Conservation (phyloP, 176 grass and related monocot species). For the Oryza nivara region DNA sequence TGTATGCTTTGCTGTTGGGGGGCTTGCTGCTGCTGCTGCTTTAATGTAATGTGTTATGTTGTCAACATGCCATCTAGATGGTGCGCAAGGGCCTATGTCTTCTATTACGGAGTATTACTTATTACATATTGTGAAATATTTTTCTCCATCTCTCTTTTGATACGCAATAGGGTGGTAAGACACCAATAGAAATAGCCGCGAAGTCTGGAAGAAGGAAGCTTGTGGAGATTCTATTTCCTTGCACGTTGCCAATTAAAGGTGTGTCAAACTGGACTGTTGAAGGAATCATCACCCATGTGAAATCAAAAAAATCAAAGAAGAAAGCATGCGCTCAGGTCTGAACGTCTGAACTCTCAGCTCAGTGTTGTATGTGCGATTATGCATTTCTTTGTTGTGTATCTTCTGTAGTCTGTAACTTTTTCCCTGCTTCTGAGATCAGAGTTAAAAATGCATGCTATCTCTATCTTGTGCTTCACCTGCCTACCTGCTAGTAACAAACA, state of each 20-base stretch:
- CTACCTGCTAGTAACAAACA: constrained; percentile 4
- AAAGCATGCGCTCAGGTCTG: neutral
- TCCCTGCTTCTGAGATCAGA: neutral
- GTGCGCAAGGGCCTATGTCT: neutral
- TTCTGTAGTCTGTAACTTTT: neutral
- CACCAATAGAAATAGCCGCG: constrained; percentile 45
- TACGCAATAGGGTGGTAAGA: neutral
- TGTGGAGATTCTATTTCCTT: constrained; percentile 43
- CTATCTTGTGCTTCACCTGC: neutral
- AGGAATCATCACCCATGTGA: constrained; percentile 42
- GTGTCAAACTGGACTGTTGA: constrained; percentile 48
- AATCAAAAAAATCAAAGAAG: constrained; percentile 4
- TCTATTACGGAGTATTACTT: neutral
- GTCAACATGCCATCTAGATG: neutral
- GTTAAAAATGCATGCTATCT: neutral
- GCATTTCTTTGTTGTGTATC: neutral
- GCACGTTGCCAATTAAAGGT: constrained; percentile 32
- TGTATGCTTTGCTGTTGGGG: no score
- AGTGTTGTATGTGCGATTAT: neutral
- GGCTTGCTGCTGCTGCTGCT: no score
- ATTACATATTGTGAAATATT: neutral
- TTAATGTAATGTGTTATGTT: neutral
- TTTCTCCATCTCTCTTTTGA: neutral
- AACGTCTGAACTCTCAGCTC: neutral
- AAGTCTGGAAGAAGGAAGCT: constrained; percentile 39